These are phyloP conservation scores for Trichophyton rubrum DNA, from an alignment of 2,329 filamentous ascomycete genomes.

Conservation along the genomic window DNA sequence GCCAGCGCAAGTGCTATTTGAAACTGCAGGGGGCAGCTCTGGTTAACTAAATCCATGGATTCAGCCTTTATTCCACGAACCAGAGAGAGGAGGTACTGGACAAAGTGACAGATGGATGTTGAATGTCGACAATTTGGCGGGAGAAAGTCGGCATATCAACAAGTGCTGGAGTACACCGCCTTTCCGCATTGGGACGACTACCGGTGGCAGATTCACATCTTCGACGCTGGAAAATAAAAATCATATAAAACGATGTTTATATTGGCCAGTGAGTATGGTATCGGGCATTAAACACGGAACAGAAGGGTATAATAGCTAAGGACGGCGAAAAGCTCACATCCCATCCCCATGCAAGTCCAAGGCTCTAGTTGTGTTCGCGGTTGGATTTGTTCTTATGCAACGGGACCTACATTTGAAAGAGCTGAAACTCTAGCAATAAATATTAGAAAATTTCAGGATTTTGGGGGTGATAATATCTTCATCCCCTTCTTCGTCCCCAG, in stretches of 20 bases:
- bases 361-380: too few relatives aligned
- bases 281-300: neutral
- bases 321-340: too few relatives aligned
- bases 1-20: conserved; percentile 34
- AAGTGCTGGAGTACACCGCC: neutral
- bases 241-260: neutral
- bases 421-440: too few relatives aligned
- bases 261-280: neutral
- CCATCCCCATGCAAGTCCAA: too few relatives aligned
- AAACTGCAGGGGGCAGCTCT: conserved; percentile 21
- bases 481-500: too few relatives aligned
- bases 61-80: neutral
- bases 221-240: neutral
- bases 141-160: neutral
- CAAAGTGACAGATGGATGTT: neutral
- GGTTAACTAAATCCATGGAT: neutral
- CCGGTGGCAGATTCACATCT: neutral
- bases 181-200: neutral
- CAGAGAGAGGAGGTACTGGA: neutral
- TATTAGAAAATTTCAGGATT: too few relatives aligned
- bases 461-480: too few relatives aligned
- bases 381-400: too few relatives aligned
- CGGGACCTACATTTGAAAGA: too few relatives aligned
- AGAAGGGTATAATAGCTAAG: too few relatives aligned
- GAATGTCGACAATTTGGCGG: neutral